Conservation (phyloP, 345 rosid genomes). For the Geranium brycei region DNA sequence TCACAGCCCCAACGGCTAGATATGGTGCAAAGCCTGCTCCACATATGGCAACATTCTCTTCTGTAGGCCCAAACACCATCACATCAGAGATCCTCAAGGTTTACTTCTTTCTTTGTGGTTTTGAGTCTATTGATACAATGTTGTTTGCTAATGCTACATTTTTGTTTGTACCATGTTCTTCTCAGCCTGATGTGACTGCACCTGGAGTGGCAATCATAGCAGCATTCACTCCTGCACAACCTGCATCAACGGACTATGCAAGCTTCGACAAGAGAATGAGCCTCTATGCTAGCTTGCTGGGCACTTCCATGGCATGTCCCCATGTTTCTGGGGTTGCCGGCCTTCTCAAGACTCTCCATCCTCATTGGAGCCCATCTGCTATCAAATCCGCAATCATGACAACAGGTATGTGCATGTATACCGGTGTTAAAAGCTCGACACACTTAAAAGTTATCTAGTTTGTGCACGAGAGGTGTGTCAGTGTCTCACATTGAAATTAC, state of each 20-base stretch:
- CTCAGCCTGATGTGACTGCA: conserved; percentile 70
- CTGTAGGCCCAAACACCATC: conserved; percentile 33
- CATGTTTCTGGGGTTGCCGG: conserved; percentile 44
- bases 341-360: conserved; percentile 31
- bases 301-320: conserved; percentile 60
- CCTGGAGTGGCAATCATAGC: conserved; percentile 70
- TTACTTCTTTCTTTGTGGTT: neutral
- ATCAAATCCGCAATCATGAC: conserved; percentile 50
- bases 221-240: conserved; percentile 23
- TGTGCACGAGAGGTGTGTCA: too few relatives aligned
- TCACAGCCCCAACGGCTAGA: conserved; percentile 17
- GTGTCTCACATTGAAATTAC: too few relatives aligned
- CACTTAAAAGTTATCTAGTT: too few relatives aligned
- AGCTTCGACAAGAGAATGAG: neutral
- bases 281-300: conserved; percentile 10
- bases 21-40: conserved; percentile 43
- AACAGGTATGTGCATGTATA: conserved; percentile 10
- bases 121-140: neutral
- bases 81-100: conserved; percentile 58
- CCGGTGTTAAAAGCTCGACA: too few relatives aligned
- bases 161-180: neutral
- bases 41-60: conserved; percentile 47
- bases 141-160: too few relatives aligned
- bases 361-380: conserved; percentile 45
- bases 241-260: neutral